Percentiles rank a stretch among this genome's conserved stretches.
Evolutionary conservation across 2,329 filamentous ascomycete species (phyloP).

Genomic region (Tympanopsis confertula): DNA sequence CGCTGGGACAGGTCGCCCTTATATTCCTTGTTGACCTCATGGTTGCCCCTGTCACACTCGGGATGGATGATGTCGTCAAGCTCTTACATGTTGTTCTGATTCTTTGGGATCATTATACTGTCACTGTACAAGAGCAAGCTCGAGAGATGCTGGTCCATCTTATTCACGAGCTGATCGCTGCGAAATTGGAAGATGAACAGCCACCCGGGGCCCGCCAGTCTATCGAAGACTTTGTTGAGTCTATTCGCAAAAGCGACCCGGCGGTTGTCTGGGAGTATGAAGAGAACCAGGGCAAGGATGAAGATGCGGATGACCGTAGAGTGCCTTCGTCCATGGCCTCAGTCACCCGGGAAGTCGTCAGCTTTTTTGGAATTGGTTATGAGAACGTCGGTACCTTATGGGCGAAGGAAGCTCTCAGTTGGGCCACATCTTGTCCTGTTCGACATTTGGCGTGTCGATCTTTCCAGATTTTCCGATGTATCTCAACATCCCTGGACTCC

Average conservation of each 20-base stretch:
- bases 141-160: conserved; percentile 96
- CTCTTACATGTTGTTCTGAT: conserved; percentile 85
- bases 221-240: conserved; percentile 81
- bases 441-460: conserved; percentile 90
- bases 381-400: conserved; percentile 82
- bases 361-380: conserved; percentile 74
- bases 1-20: conserved; percentile 80
- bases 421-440: conserved; percentile 95
- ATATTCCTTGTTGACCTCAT: conserved; percentile 93
- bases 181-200: conserved; percentile 58
- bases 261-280: conserved; percentile 90
- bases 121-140: conserved; percentile 89
- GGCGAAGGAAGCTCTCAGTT: conserved; percentile 80
- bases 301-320: conserved; percentile 56
- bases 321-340: conserved; percentile 81
- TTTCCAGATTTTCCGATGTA: conserved; percentile 93
- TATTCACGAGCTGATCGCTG: conserved; percentile 87
- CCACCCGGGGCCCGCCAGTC: conserved; percentile 52
- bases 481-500: conserved; percentile 80
- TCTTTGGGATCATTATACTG: conserved; percentile 94
- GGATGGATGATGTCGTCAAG: conserved; percentile 69
- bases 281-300: conserved; percentile 71
- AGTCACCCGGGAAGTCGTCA: conserved; percentile 70
- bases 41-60: conserved; percentile 77
- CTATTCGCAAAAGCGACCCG: conserved; percentile 71